Conservation (phyloP, 352 stramenopile species). For the Pythium volutum region DNA sequence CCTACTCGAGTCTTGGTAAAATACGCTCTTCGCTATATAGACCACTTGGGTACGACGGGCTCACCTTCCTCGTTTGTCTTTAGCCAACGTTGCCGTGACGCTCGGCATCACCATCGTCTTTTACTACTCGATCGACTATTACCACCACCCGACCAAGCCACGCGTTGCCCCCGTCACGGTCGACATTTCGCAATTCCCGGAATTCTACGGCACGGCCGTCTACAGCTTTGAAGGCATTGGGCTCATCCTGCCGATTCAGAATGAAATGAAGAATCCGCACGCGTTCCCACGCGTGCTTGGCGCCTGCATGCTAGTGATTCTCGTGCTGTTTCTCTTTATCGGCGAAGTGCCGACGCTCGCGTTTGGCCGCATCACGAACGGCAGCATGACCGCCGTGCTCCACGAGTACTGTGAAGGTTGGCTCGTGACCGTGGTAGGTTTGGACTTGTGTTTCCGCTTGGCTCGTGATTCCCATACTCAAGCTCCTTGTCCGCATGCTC, state of each 20-base stretch:
- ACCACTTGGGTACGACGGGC: background rate
- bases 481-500: background rate
- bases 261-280: slow-evolving; percentile 61
- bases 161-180: slow-evolving; percentile 21
- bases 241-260: slow-evolving; percentile 73
- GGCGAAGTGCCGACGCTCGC: slow-evolving; percentile 64
- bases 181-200: slow-evolving; percentile 44
- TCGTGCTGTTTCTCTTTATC: slow-evolving; percentile 76
- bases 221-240: slow-evolving; percentile 84
- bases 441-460: too few relatives aligned
- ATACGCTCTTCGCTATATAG: background rate
- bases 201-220: slow-evolving; percentile 79
- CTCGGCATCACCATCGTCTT: slow-evolving; percentile 78
- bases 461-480: background rate
- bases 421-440: slow-evolving; percentile 52
- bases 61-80: background rate
- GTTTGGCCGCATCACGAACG: slow-evolving; percentile 67
- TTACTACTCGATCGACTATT: slow-evolving; percentile 75
- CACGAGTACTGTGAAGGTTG: slow-evolving; percentile 69
- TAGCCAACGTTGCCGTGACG: slow-evolving; percentile 62
- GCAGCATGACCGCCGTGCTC: slow-evolving; percentile 77
- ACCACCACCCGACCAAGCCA: slow-evolving; percentile 32
- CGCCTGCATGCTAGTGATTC: slow-evolving; percentile 59
- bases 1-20: slow-evolving; percentile 65
- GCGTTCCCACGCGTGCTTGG: slow-evolving; percentile 56